phyloP scores from a whole-genome alignment of 2,329 filamentous ascomycete genomes.

The Coniochaeta pulveracea region DNA sequence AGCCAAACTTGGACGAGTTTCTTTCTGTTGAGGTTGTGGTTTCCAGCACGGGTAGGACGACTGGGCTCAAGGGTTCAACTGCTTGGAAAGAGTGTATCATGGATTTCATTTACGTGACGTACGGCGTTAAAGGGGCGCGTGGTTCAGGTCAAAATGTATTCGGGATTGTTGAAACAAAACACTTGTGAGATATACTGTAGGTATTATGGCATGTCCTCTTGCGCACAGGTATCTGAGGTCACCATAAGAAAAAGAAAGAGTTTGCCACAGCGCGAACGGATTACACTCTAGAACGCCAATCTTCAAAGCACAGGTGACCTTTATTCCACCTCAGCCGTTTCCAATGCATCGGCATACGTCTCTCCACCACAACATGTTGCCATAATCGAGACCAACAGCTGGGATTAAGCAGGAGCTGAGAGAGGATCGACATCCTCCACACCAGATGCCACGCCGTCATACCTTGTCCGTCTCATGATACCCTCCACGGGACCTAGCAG shows the following conservation, averaged over 20 bases:
- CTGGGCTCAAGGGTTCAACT: too few species aligned
- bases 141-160: too few species aligned
- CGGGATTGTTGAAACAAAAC: too few species aligned
- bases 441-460: slow-evolving; percentile 46
- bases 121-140: too few species aligned
- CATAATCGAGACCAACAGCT: slow-evolving; percentile 3
- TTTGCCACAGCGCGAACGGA: slow-evolving; percentile 7
- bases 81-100: too few species aligned
- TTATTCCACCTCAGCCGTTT: not conserved
- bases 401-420: slow-evolving; percentile 19
- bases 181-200: too few species aligned
- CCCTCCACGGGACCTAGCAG: slow-evolving; percentile 86
- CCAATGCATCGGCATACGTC: not conserved
- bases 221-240: slow-evolving; percentile 11
- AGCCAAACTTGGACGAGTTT: too few species aligned
- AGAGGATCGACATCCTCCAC: slow-evolving; percentile 60
- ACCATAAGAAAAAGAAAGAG: slow-evolving; percentile 7
- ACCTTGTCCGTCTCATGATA: slow-evolving; percentile 76
- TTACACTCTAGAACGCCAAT: slow-evolving; percentile 2
- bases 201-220: slow-evolving; percentile 6
- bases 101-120: too few species aligned
- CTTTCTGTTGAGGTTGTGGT: too few species aligned
- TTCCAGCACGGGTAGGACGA: too few species aligned
- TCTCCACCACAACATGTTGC: not conserved
- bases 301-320: not conserved